Conservation (phyloP, 495 filamentous ascomycete species). For the Haplographium delicatum region DNA sequence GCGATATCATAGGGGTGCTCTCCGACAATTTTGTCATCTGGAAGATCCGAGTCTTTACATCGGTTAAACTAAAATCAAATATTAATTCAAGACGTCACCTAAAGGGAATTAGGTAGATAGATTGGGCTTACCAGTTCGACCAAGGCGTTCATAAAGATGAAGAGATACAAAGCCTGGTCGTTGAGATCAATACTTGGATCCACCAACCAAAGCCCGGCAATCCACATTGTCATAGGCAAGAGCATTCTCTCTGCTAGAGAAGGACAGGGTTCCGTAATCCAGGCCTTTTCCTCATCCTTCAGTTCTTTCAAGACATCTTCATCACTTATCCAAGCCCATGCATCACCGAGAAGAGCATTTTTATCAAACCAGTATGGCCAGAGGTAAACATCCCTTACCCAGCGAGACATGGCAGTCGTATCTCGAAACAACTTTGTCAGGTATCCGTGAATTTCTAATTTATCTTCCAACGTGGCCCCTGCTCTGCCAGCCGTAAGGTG, state of each 20-base stretch:
- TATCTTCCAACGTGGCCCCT: background rate
- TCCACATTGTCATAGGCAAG: background rate
- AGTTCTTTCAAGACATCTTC: background rate
- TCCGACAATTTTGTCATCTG: too few species aligned
- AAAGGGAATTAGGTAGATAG: too few species aligned
- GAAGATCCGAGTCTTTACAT: too few species aligned
- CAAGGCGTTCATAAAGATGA: background rate
- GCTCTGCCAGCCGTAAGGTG: background rate
- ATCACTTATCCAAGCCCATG: background rate
- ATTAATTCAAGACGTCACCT: background rate
- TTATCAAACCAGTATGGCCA: constrained; percentile 2
- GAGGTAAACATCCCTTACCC: background rate
- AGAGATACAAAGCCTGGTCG: background rate
- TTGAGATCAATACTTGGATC: background rate
- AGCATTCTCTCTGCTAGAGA: background rate
- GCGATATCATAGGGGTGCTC: background rate
- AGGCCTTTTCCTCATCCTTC: background rate
- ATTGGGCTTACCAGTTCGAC: background rate
- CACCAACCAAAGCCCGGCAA: background rate
- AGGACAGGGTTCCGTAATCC: background rate
- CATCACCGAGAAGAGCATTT: background rate
- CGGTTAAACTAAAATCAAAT: too few species aligned
- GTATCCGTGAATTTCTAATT: background rate
- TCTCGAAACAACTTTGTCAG: background rate
- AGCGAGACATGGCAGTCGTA: background rate